A percentile compares a stretch with the other conserved stretches of the same genome.
phyloP scores from a whole-genome alignment of 2,329 filamentous ascomycete genomes.

The Pseudogymnoascus sp. region DNA sequence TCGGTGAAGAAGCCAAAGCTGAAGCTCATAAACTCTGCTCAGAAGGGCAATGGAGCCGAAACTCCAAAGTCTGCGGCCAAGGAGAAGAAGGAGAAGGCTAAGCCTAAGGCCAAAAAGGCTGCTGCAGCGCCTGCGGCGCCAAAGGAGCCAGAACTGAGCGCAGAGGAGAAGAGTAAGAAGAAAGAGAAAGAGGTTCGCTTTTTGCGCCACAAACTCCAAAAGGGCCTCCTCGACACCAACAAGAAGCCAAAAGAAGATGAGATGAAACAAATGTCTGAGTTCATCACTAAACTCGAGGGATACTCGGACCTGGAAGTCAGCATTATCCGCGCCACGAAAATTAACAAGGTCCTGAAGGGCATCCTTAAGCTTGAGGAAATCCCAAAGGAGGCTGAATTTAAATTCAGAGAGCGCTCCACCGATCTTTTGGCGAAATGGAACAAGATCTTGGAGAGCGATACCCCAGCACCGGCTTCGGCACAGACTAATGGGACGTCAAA shows the following conservation, averaged over 20 bases:
- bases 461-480: conserved; percentile 31
- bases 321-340: conserved; percentile 88
- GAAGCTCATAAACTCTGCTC: conserved; percentile 51
- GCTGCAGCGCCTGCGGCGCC: conserved; percentile 38
- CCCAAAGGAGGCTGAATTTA: conserved; percentile 78
- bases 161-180: conserved; percentile 49
- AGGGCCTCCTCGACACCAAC: conserved; percentile 81
- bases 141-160: conserved; percentile 50
- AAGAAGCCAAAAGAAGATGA: conserved; percentile 78
- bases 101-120: conserved; percentile 45
- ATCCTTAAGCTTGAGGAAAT: conserved; percentile 80
- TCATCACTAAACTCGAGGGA: conserved; percentile 53
- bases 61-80: conserved; percentile 30
- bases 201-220: conserved; percentile 88
- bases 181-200: conserved; percentile 79
- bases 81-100: conserved; percentile 29
- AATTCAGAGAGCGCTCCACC: conserved; percentile 79
- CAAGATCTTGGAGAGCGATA: conserved; percentile 61
- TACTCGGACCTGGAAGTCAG: conserved; percentile 58
- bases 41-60: conserved; percentile 51
- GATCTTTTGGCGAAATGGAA: conserved; percentile 83
- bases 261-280: conserved; percentile 70
- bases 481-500: conserved; percentile 20
- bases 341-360: conserved; percentile 95
- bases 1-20: conserved; percentile 63